Evolutionary conservation across 2,329 filamentous ascomycete genomes (phyloP).

Genomic region (Tetracladium maxilliforme): DNA sequence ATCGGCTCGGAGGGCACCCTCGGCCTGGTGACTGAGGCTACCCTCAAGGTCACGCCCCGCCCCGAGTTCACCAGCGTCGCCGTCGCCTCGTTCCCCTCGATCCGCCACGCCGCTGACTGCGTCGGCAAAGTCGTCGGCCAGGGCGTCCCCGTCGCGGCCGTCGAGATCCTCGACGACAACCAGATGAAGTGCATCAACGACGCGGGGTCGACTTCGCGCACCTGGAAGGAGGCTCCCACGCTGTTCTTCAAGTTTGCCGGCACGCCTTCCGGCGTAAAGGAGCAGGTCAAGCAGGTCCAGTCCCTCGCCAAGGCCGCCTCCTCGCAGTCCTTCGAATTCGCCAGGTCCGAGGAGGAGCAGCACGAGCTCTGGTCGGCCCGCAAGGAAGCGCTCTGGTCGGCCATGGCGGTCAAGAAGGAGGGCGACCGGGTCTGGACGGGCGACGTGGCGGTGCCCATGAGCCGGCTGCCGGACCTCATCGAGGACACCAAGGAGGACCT

Average conservation of each 20-base stretch:
- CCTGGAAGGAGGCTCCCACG: slow-evolving; percentile 60
- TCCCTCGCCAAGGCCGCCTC: slow-evolving; percentile 44
- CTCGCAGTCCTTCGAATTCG: slow-evolving; percentile 64
- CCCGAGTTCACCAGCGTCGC: slow-evolving; percentile 72
- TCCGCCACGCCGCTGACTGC: slow-evolving; percentile 33
- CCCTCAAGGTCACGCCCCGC: slow-evolving; percentile 70
- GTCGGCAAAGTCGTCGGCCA: slow-evolving; percentile 67
- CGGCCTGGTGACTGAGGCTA: slow-evolving; percentile 82
- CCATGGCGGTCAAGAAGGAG: slow-evolving; percentile 48
- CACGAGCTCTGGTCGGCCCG: slow-evolving; percentile 69
- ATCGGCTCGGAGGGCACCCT: slow-evolving; percentile 87
- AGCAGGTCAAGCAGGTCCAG: slow-evolving; percentile 59
- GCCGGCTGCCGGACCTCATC: slow-evolving; percentile 57
- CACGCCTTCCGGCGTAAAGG: slow-evolving; percentile 55
- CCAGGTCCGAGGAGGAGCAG: slow-evolving; percentile 52
- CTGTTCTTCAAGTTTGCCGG: slow-evolving; percentile 78
- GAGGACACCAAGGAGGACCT: slow-evolving; percentile 59
- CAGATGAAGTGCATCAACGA: slow-evolving; percentile 65
- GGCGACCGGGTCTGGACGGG: slow-evolving; percentile 74
- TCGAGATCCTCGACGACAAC: slow-evolving; percentile 84
- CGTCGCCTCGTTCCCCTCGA: slow-evolving; percentile 46
- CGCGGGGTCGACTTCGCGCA: slow-evolving; percentile 48
- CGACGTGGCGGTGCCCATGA: slow-evolving; percentile 75
- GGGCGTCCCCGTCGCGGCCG: slow-evolving; percentile 75
- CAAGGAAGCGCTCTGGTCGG: slow-evolving; percentile 74